These are phyloP conservation scores for Dimargaris xerosporica DNA, from an alignment of 192 early-diverging fungal species.

Conservation along the genomic window DNA sequence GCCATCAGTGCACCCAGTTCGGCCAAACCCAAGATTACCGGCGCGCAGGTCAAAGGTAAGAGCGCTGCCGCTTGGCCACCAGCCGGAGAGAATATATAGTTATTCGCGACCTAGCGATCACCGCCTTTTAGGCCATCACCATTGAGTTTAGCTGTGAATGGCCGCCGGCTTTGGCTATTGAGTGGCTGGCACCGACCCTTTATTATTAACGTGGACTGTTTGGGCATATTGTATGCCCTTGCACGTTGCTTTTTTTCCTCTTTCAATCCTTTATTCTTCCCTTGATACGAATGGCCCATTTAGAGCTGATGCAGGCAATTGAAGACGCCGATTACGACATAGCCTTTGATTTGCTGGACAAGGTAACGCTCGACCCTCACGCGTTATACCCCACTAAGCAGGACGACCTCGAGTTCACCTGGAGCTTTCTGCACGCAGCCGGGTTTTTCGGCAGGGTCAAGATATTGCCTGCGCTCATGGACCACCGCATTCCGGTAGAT, in stretches of 20 bases:
- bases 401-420: constrained; percentile 52
- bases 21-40: background rate
- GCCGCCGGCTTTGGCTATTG: too few species aligned
- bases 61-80: too few species aligned
- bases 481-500: constrained; percentile 62
- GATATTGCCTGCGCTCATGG: constrained; percentile 49
- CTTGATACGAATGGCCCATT: too few species aligned
- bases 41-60: background rate
- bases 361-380: constrained; percentile 12
- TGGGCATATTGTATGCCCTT: too few species aligned
- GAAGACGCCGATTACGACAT: constrained; percentile 9
- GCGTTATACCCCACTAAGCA: constrained; percentile 23
- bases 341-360: background rate
- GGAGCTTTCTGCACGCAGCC: constrained; percentile 76
- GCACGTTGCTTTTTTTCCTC: too few species aligned
- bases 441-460: constrained; percentile 62
- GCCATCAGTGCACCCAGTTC: background rate
- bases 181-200: too few species aligned
- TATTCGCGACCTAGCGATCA: too few species aligned
- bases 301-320: constrained; percentile 6
- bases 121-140: too few species aligned
- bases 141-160: too few species aligned
- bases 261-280: too few species aligned
- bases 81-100: too few species aligned
- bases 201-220: background rate